Conservation (phyloP, 768 basidiomycete genomes). For the Gloeopeniophorella convolvens region DNA sequence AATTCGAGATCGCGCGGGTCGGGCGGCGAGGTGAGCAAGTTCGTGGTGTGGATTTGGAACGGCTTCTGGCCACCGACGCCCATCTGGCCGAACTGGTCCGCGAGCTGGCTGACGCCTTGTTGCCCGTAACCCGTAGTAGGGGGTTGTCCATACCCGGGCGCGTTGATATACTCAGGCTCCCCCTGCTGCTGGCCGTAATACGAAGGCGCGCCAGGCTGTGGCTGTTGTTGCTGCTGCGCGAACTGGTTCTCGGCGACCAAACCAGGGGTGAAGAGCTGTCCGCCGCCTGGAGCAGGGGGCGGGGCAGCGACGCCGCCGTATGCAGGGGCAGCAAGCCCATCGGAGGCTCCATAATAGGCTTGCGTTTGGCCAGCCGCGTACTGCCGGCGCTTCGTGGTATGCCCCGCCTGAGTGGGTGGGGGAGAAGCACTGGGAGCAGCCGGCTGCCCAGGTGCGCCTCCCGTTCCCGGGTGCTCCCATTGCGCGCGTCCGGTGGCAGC, state of each 20-base stretch:
- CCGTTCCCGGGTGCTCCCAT: conserved; percentile 71
- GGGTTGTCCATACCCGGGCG: conserved; percentile 39
- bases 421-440: conserved; percentile 41
- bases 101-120: conserved; percentile 50
- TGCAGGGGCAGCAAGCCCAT: conserved; percentile 35
- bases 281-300: conserved; percentile 34
- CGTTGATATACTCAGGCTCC: conserved; percentile 39
- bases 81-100: conserved; percentile 89
- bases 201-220: conserved; percentile 37
- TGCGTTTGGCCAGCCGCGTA: conserved; percentile 94
- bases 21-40: conserved; percentile 88
- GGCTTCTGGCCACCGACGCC: conserved; percentile 67
- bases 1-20: conserved; percentile 79
- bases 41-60: conserved; percentile 77
- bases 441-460: conserved; percentile 31
- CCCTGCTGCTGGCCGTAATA: conserved; percentile 40
- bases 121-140: conserved; percentile 34
- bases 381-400: conserved; percentile 70
- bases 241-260: conserved; percentile 65
- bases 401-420: conserved; percentile 29
- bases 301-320: conserved; percentile 41
- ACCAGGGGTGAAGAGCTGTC: conserved; percentile 83
- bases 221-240: conserved; percentile 48
- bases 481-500: conserved; percentile 76
- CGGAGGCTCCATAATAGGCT: conserved; percentile 63